Conservation (phyloP, 1,139 yeast genomes). For the Nakaseomyces kungkrabaensis region DNA sequence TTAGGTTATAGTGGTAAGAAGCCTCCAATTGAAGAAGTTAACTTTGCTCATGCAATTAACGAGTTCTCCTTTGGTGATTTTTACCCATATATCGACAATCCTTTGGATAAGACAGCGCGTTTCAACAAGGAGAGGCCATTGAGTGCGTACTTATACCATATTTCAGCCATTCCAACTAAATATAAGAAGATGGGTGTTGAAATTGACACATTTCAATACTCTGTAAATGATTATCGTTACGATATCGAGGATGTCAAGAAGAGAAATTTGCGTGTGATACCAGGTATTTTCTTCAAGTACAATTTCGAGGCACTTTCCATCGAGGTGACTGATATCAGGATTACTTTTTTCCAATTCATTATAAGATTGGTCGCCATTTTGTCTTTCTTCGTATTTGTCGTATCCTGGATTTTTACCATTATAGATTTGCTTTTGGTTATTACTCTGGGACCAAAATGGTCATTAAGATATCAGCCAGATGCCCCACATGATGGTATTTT, state of each 20-base stretch:
- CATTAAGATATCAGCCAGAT: conserved; percentile 26
- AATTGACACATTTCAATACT: conserved; percentile 78
- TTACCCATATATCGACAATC: conserved; percentile 77
- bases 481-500: conserved; percentile 21
- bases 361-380: conserved; percentile 66
- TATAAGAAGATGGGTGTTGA: conserved; percentile 61
- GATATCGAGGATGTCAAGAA: conserved; percentile 18
- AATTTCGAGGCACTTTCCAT: conserved; percentile 83
- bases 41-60: conserved; percentile 75
- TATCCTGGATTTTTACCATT: conserved; percentile 31
- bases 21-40: conserved; percentile 43
- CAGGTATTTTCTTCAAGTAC: conserved; percentile 78
- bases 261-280: conserved; percentile 33
- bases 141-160: conserved; percentile 50
- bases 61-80: conserved; percentile 89
- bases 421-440: conserved; percentile 29
- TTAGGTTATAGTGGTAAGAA: conserved; percentile 39
- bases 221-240: conserved; percentile 50
- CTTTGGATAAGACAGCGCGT: conserved; percentile 68
- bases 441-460: conserved; percentile 28
- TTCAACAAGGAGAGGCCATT: conserved; percentile 36
- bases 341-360: conserved; percentile 69
- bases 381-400: conserved; percentile 27
- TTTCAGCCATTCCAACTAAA: conserved; percentile 77
- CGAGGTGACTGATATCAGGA: conserved; percentile 55